A percentile compares a stretch with the other conserved stretches of the same genome.
These are phyloP conservation scores for Gracilaria caudata DNA, from an alignment of 23 red algal genomes.

Conservation along the genomic window DNA sequence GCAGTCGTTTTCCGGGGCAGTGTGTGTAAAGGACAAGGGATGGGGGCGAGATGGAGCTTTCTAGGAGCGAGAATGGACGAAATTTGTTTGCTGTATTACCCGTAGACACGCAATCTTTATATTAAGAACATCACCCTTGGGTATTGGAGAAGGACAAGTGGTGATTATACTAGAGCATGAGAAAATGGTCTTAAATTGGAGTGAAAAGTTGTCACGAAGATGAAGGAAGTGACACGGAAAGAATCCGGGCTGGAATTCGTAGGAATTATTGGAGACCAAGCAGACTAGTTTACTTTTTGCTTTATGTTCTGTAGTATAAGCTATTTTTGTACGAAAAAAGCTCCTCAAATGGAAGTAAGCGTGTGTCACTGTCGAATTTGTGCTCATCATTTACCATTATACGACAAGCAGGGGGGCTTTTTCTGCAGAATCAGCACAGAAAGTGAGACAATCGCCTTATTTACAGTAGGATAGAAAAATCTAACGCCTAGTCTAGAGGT, in stretches of 20 bases:
- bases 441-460: no score
- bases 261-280: background rate
- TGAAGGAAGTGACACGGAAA: background rate
- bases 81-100: background rate
- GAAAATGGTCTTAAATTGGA: background rate
- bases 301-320: no score
- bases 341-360: no score
- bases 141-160: background rate
- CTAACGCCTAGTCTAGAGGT: no score
- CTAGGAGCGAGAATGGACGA: background rate
- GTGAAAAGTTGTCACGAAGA: conserved; percentile 13
- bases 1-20: background rate
- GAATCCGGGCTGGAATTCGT: background rate
- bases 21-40: background rate
- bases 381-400: no score
- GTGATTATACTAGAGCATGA: background rate
- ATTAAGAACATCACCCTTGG: background rate
- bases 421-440: no score
- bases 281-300: background rate
- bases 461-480: no score
- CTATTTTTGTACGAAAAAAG: no score
- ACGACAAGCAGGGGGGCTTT: no score
- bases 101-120: background rate
- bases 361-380: no score
- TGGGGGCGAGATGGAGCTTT: background rate